phyloP scores from a whole-genome alignment of 2,329 filamentous ascomycete genomes.

The Monilinia fructicola region DNA sequence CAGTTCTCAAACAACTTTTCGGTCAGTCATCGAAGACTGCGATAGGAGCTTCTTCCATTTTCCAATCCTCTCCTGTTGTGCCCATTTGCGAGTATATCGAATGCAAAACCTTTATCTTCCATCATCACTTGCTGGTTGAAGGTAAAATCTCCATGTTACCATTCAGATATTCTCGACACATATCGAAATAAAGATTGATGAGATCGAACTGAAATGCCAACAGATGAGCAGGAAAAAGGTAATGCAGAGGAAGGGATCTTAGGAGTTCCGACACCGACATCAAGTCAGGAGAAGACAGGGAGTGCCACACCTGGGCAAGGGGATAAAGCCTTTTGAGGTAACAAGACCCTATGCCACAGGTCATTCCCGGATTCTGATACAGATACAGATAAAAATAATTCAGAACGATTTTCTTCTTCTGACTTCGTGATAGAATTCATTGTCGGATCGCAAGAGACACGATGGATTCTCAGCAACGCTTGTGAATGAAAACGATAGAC shows the following conservation, averaged over 20 bases:
- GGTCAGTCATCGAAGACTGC: background rate
- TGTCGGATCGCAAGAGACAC: background rate
- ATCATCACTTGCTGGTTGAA: conserved; percentile 4
- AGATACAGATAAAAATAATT: background rate
- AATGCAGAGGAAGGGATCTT: background rate
- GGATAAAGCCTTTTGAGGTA: background rate
- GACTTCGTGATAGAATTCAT: background rate
- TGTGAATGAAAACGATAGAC: background rate
- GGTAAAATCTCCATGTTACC: background rate
- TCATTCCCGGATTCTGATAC: background rate
- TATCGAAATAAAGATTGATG: background rate
- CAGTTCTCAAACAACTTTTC: background rate
- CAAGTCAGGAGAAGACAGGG: conserved; percentile 3
- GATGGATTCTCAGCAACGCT: background rate
- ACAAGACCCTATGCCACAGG: background rate
- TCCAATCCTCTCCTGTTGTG: background rate
- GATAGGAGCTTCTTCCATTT: background rate
- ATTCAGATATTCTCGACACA: background rate
- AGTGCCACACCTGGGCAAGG: background rate
- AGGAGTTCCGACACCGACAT: background rate
- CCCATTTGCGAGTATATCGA: background rate
- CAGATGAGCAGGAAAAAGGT: background rate
- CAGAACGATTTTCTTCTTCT: background rate
- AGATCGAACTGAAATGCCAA: background rate
- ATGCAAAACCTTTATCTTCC: background rate